phyloP scores from a whole-genome alignment of 23 red algal genomes.

The Cyanidium caldarium region DNA sequence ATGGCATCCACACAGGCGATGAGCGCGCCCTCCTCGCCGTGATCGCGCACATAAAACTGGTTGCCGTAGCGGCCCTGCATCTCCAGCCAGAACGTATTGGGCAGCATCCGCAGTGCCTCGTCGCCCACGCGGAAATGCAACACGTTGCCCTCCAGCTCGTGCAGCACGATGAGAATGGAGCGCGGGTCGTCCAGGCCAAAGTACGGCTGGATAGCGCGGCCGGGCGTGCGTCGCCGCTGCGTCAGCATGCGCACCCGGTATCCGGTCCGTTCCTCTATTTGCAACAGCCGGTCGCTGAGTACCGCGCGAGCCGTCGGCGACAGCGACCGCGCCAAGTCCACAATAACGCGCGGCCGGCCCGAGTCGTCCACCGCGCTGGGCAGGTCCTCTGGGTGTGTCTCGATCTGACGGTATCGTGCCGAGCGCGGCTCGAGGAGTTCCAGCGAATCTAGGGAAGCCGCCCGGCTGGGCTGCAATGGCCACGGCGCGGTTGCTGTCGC shows the following conservation, averaged over 20 bases:
- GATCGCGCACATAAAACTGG: constrained; percentile 52
- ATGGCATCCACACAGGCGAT: constrained; percentile 29
- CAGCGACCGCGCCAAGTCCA: neutral
- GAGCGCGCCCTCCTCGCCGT: constrained; percentile 42
- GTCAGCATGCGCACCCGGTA: constrained; percentile 41
- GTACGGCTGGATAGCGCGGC: constrained; percentile 18
- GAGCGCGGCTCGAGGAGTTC: too few relatives aligned
- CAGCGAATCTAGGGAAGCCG: too few relatives aligned
- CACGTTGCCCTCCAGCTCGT: constrained; percentile 41
- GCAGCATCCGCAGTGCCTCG: constrained; percentile 26
- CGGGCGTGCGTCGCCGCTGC: constrained; percentile 18
- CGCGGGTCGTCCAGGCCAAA: constrained; percentile 25
- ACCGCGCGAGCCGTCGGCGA: neutral
- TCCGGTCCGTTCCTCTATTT: constrained; percentile 12
- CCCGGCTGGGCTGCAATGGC: too few relatives aligned
- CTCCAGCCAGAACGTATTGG: constrained; percentile 51
- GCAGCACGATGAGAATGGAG: constrained; percentile 26
- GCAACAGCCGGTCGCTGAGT: neutral
- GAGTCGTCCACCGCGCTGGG: neutral
- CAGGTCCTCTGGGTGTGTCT: too few relatives aligned
- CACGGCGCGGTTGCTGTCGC: too few relatives aligned
- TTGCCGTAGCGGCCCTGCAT: constrained; percentile 59
- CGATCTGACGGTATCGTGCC: too few relatives aligned
- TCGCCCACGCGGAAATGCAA: constrained; percentile 47
- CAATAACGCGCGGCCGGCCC: neutral